Evolutionary conservation across 139 green algal genomes (phyloP), one percentile per base, ranked within the genome.

Genomic region (Tetradesmus obliquus): DNA sequence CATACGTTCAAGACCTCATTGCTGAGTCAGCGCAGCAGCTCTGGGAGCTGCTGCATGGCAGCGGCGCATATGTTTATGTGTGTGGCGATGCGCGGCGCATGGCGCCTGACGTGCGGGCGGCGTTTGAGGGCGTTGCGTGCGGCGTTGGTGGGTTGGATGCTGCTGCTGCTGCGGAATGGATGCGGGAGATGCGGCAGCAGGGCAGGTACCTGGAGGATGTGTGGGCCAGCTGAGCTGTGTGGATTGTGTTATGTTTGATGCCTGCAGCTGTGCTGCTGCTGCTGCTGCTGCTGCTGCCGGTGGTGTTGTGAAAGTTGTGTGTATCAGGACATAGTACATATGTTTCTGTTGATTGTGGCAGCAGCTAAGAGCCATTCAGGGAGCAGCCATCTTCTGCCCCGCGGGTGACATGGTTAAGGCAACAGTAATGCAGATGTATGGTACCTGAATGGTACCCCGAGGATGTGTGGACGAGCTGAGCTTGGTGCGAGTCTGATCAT

Each of bases 31-130:
- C 55, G 8, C 24, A n/a, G 4, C 53, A 84, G 66, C 88, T 94
- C 71, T 95, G 89, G 91, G 10, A 81, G 89, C 88, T 95, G 72
- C 55, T 92, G 45, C 62, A 89, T 0, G 79, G 53, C 12, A 90
- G 91, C 3, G 97, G 95, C 87, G 86, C 86, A 17, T n/a, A 51
- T 4, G 60, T 99, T 79, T 99, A 99, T 84, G 96, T 99, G 76
- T 99, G 98, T 93, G 98, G 98, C 3, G 98, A 99, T 84, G 98
- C 97, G 55, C 98, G 97, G 87, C 62, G 94, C 90, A 99, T 99
- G 98, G 97, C 97, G 32, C 96, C 94, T 89, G 98, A 99, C 87
- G 98, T 99, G 90, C 97, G 99, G 93, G 84, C 82, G n/a, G 92
- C 94, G 51, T 92, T 99, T 72, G 55, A 97, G 2, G 85, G 91